These are phyloP conservation scores for Citrus cavaleriei DNA, from an alignment of 345 rosid species.

Conservation along the genomic window DNA sequence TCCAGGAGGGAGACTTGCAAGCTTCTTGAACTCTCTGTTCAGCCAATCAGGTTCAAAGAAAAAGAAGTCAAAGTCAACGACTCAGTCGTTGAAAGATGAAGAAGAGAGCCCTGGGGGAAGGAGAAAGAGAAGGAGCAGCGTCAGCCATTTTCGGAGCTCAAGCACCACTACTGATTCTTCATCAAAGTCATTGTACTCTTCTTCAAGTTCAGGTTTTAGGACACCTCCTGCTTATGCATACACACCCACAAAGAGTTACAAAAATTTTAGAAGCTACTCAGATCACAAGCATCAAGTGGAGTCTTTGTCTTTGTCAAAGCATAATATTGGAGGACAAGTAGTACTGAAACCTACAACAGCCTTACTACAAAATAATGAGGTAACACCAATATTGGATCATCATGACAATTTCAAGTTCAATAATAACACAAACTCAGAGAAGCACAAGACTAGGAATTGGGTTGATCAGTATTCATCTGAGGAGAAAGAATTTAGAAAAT, in stretches of 20 bases:
- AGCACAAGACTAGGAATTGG: slow-evolving; percentile 26
- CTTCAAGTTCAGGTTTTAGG: slow-evolving; percentile 68
- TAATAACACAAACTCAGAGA: slow-evolving; percentile 16
- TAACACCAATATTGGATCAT: not conserved
- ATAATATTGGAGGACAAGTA: slow-evolving; percentile 13
- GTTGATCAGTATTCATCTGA: slow-evolving; percentile 21
- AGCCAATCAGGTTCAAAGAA: slow-evolving; percentile 69
- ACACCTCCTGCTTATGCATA: slow-evolving; percentile 65
- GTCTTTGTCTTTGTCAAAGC: slow-evolving; percentile 15
- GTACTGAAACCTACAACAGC: not conserved
- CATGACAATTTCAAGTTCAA: slow-evolving; percentile 36
- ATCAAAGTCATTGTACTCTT: slow-evolving; percentile 52
- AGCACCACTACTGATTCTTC: slow-evolving; percentile 28
- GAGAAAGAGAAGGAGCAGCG: slow-evolving; percentile 83
- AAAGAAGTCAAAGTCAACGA: slow-evolving; percentile 53
- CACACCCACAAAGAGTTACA: slow-evolving; percentile 59
- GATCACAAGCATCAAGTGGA: slow-evolving; percentile 44
- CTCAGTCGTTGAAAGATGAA: slow-evolving; percentile 52
- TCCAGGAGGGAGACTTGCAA: slow-evolving; percentile 83
- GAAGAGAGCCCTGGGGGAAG: slow-evolving; percentile 68
- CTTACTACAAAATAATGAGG: slow-evolving; percentile 6
- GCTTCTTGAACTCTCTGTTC: slow-evolving; percentile 87
- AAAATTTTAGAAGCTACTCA: slow-evolving; percentile 47
- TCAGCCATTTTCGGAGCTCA: slow-evolving; percentile 76
- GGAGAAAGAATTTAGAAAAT: slow-evolving; percentile 32